Percentiles rank a stretch among this genome's conserved stretches.
phyloP scores from a whole-genome alignment of 1,139 yeast species.

The Hyphopichia fennica region DNA sequence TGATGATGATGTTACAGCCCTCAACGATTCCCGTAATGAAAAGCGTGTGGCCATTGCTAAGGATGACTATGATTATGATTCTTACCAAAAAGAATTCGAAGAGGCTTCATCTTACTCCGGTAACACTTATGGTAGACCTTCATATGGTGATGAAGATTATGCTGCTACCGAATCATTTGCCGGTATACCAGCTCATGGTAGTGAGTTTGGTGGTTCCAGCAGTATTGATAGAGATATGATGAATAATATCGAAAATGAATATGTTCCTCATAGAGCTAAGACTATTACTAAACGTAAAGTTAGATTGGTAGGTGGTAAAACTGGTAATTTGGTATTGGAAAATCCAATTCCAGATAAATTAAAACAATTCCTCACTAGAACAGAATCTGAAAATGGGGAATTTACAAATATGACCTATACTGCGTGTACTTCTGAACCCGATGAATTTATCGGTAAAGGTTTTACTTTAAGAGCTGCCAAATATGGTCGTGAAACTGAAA shows the following conservation, averaged over 20 bases:
- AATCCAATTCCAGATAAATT: constrained; percentile 91
- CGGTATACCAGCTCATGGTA: constrained; percentile 13
- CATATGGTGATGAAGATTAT: constrained; percentile 2
- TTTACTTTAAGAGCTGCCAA: constrained; percentile 83
- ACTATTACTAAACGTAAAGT: constrained; percentile 51
- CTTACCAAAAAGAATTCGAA: constrained; percentile 39
- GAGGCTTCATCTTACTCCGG: constrained; percentile 38
- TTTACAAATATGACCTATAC: constrained; percentile 93
- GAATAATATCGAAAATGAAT: constrained; percentile 42
- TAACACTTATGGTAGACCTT: constrained; percentile 3
- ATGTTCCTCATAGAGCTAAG: constrained; percentile 38
- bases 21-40: constrained; percentile 12
- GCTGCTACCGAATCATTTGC: background rate
- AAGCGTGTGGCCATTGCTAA: background rate
- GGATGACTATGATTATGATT: constrained; percentile 33
- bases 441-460: constrained; percentile 75
- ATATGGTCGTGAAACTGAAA: constrained; percentile 83
- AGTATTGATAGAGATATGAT: constrained; percentile 48
- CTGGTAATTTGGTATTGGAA: constrained; percentile 82
- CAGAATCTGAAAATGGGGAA: constrained; percentile 79
- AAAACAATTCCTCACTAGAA: constrained; percentile 71
- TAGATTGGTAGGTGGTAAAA: constrained; percentile 55
- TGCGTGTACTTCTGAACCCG: constrained; percentile 90
- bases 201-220: constrained; percentile 28
- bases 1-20: constrained; percentile 4